Percentiles rank a stretch among this genome's conserved stretches.
These are phyloP conservation scores for Thraustochytrium sp. DNA, from an alignment of 352 stramenopile species.

Conservation along the genomic window DNA sequence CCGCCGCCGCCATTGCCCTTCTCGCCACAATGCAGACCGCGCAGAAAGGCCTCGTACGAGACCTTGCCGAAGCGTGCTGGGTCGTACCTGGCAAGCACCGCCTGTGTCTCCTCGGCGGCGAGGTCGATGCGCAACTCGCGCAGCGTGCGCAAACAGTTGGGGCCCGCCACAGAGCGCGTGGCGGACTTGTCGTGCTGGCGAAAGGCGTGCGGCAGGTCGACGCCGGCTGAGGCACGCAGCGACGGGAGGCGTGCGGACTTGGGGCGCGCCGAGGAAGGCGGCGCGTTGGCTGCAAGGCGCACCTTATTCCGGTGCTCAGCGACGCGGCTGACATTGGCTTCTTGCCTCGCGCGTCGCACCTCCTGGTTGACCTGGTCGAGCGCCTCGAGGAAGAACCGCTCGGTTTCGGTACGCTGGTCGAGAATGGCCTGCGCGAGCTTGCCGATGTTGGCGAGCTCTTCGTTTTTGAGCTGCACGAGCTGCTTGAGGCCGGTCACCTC, in stretches of 20 bases:
- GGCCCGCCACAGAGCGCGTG: not conserved
- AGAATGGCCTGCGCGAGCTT: slow-evolving; percentile 79
- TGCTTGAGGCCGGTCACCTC: slow-evolving; percentile 73
- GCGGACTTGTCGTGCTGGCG: not conserved
- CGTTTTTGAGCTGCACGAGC: slow-evolving; percentile 81
- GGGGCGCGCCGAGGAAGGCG: not conserved
- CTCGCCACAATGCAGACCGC: not conserved
- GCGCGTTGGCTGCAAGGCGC: slow-evolving; percentile 16
- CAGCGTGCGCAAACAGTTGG: not conserved
- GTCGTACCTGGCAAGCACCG: slow-evolving; percentile 6
- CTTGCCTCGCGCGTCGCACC: slow-evolving; percentile 58
- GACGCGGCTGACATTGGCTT: slow-evolving; percentile 44
- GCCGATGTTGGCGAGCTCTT: slow-evolving; percentile 78
- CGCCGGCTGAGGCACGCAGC: not conserved
- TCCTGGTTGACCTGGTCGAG: slow-evolving; percentile 75
- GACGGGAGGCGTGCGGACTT: not conserved
- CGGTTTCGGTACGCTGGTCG: slow-evolving; percentile 75
- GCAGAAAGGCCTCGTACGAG: not conserved
- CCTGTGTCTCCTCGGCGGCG: not conserved
- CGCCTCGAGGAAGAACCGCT: slow-evolving; percentile 84
- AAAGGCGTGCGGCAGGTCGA: not conserved
- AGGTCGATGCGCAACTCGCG: not conserved
- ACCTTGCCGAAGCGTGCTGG: not conserved
- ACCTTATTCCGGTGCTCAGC: slow-evolving; percentile 52
- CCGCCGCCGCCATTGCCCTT: not conserved